A percentile compares a stretch with the other conserved stretches of the same genome.
These are phyloP conservation scores for Alternaria viburni DNA, from an alignment of 2,329 filamentous ascomycete species.

Conservation along the genomic window DNA sequence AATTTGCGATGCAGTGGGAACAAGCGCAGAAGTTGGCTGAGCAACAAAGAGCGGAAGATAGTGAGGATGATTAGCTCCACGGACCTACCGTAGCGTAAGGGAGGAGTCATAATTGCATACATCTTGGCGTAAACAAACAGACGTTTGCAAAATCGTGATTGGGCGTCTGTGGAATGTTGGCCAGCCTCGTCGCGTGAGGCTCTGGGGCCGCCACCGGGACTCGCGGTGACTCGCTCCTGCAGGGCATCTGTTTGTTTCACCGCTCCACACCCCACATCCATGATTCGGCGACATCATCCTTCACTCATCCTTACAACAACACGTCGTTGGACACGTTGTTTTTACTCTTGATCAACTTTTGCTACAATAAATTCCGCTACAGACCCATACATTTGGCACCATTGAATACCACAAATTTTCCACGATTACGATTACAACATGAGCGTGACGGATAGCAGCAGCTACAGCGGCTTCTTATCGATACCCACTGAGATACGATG, in stretches of 20 bases:
- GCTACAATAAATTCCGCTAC: slow-evolving; percentile 6
- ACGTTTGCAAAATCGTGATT: slow-evolving; percentile 11
- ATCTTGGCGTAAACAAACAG: slow-evolving; percentile 13
- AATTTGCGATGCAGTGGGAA: slow-evolving; percentile 62
- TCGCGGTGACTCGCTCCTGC: slow-evolving; percentile 23
- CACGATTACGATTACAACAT: neutral
- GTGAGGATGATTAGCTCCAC: slow-evolving; percentile 38
- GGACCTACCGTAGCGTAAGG: neutral
- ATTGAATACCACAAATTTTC: neutral
- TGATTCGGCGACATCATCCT: slow-evolving; percentile 16
- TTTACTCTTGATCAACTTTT: neutral
- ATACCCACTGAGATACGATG: slow-evolving; percentile 52
- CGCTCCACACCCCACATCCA: slow-evolving; percentile 12
- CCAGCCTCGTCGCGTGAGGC: slow-evolving; percentile 19
- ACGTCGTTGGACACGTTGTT: neutral
- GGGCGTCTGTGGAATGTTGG: slow-evolving; percentile 4
- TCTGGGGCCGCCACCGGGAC: slow-evolving; percentile 16
- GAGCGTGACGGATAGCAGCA: neutral
- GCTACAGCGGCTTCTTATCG: slow-evolving; percentile 24
- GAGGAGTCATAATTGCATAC: slow-evolving; percentile 3
- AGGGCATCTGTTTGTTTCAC: slow-evolving; percentile 21
- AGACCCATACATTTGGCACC: neutral
- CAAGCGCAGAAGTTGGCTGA: slow-evolving; percentile 52
- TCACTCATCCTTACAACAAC: slow-evolving; percentile 8
- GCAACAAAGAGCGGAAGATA: slow-evolving; percentile 48